Evolutionary conservation across 2,329 filamentous ascomycete genomes (phyloP).

Genomic region (Epichloe amarillans): DNA sequence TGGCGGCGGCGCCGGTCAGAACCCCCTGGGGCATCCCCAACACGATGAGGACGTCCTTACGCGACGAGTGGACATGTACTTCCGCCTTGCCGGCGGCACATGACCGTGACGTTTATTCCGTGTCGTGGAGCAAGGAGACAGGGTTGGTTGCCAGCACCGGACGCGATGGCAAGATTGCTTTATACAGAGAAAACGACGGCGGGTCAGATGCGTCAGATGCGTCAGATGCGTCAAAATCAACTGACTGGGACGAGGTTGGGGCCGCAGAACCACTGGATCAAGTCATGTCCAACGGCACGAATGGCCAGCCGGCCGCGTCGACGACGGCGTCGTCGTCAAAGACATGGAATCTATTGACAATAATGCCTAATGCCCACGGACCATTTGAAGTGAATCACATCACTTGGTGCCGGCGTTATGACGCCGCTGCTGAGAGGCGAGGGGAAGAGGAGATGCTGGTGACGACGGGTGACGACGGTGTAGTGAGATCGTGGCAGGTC

Average conservation of each 20-base stretch:
- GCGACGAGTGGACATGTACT: slow-evolving; percentile 76
- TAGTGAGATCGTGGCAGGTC: slow-evolving; percentile 73
- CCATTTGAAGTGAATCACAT: slow-evolving; percentile 93
- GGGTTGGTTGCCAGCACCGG: slow-evolving; percentile 79
- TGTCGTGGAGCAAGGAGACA: slow-evolving; percentile 65
- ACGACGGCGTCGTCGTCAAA: slow-evolving; percentile 15
- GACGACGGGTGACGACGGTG: slow-evolving; percentile 84
- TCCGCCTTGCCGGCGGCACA: slow-evolving; percentile 62
- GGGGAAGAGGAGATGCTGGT: slow-evolving; percentile 70
- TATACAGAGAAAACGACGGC: slow-evolving; percentile 54
- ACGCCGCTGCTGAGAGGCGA: slow-evolving; percentile 42
- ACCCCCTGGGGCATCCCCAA: slow-evolving; percentile 59
- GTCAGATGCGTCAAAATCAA: background rate
- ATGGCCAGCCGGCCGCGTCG: slow-evolving; percentile 6
- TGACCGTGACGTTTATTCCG: slow-evolving; percentile 69
- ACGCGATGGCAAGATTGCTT: slow-evolving; percentile 67
- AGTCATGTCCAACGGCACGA: slow-evolving; percentile 2
- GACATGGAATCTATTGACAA: slow-evolving; percentile 56
- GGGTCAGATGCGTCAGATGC: slow-evolving; percentile 10
- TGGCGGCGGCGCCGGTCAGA: slow-evolving; percentile 22
- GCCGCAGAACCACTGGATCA: slow-evolving; percentile 4
- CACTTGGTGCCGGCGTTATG: slow-evolving; percentile 70
- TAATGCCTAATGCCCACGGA: slow-evolving; percentile 65
- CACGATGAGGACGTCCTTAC: slow-evolving; percentile 65
- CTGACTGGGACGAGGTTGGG: background rate